phyloP scores from a whole-genome alignment of 805 yeast genomes.

The Saccharomycopsis amapae region DNA sequence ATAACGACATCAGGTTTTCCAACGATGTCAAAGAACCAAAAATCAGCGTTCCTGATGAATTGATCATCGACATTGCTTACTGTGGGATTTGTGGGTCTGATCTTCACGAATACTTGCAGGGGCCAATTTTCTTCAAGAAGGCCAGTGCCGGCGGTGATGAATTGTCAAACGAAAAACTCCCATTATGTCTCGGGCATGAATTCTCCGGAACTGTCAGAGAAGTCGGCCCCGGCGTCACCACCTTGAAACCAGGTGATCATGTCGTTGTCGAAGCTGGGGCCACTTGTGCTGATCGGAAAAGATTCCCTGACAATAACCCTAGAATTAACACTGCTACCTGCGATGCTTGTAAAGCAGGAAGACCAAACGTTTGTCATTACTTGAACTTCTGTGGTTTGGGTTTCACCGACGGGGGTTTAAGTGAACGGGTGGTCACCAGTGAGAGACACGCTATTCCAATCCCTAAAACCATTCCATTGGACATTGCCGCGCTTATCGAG shows the following conservation, averaged over 20 bases:
- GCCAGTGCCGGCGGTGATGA: conserved; percentile 35
- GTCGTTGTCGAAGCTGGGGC: conserved; percentile 60
- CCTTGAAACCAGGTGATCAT: conserved; percentile 44
- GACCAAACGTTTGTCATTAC: conserved; percentile 45
- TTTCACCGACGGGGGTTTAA: conserved; percentile 48
- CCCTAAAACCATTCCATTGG: conserved; percentile 35
- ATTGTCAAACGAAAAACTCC: conserved; percentile 35
- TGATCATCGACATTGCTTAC: conserved; percentile 39
- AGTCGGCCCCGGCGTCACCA: conserved; percentile 40
- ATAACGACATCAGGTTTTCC: conserved; percentile 38
- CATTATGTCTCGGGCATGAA: conserved; percentile 50
- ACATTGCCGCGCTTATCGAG: conserved; percentile 47
- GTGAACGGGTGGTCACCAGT: conserved; percentile 41
- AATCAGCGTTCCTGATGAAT: conserved; percentile 32
- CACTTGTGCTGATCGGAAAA: conserved; percentile 43
- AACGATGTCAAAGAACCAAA: conserved; percentile 31
- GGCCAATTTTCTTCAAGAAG: conserved; percentile 47
- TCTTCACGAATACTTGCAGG: conserved; percentile 48
- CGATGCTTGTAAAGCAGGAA: conserved; percentile 42
- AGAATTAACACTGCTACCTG: conserved; percentile 31
- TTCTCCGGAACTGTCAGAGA: conserved; percentile 39
- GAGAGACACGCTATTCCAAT: conserved; percentile 35
- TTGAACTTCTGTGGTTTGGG: conserved; percentile 50
- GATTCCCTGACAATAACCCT: conserved; percentile 33
- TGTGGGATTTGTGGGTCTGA: conserved; percentile 65